Evolutionary conservation across 495 filamentous ascomycete genomes (phyloP), one percentile per base, ranked within the genome.

Genomic region (Apodospora peruviana): DNA sequence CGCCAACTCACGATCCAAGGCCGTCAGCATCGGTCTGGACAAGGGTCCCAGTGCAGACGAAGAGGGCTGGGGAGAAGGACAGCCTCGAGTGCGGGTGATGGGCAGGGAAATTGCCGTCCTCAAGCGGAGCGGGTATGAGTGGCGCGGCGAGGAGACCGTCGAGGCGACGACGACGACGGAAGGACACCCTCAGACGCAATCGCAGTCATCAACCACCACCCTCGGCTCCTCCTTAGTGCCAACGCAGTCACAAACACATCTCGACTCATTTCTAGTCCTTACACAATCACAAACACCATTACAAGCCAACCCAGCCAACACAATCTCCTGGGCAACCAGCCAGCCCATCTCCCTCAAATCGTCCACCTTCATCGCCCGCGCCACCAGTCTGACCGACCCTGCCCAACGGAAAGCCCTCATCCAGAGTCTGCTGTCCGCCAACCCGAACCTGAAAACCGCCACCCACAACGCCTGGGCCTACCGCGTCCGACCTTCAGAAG

Each of bases 121-220:
- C 57, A 88, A 86, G 66, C 65, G 88, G 61, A 82, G 85, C 64
- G 87, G 83, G 4, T 91, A 94, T 67, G 72, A 85, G 48, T 83
- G 81, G 74, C 73, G 71, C 29, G 74, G 73, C 9, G 63, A 74
- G 20, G 65, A 66, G 56, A 53, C 45, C 18, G 46, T 63, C n/a
- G 34, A 46, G 18, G 8, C 43, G 17, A 41, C 8, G 17, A 18
- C 29, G n/a, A n/a, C 39, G 18, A 49, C 32, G 12, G 34, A 20
- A 21, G 24, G 36, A 9, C 18, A 43, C 12, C 34, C 25, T 8
- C 24, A 44, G 25, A 43, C 23, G 9, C 32, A 24, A 34, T 10
- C 39, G 17, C 19, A 11, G 17, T 19, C 27, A 14, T 23, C 44
- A 39, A 52, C 21, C 11, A 19, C 27, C 14, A 48, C 19, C 14